Evolutionary conservation across 2,329 filamentous ascomycete genomes (phyloP), one percentile per base, ranked within the genome.

Genomic region (Lachnellula cervina): DNA sequence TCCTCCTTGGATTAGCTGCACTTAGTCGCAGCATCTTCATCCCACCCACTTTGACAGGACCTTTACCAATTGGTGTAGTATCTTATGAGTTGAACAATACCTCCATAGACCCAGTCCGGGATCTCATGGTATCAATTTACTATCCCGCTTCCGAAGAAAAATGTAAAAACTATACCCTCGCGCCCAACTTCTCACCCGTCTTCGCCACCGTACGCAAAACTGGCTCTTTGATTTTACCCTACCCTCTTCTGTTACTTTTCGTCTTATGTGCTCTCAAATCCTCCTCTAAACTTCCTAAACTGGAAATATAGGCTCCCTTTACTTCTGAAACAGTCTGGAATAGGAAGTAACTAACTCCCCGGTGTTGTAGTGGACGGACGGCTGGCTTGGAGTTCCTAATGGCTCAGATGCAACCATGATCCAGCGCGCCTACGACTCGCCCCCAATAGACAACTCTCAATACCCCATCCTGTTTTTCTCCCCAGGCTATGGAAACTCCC

Each of bases 381-480:
- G 34, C 3, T 25, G 35, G 14, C 28, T 50, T 13, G 47, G 42
- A 13, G 35, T 58, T 32, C 47, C 54, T 7, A 35, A 42, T 4
- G 51, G 52, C 3, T 49, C 53, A 11, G 11, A 51, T 2, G 21
- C 44, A 40, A 55, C 40, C 16, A 23, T 59, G 19, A n/a, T 37
- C 14, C 46, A 54, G 7, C 59, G 51, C 42, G 56, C 59, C 37
- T 45, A 62, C 50, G 19, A 25, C 19, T 35, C 38, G n/a, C 56
- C 56, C 9, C 45, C 54, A 1, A 45, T 62, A 9, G 48, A 37
- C 23, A 32, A 42, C 6, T 42, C n/a, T 0, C 21, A 52, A 17
- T 42, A 32, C 38, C 68, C 70, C 23, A 44, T 69, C 0, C 35
- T 71, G 2, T 50, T 72, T 5, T 72, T 70, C 49, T 67, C 68